Conservation (phyloP, 129 eudicot genomes). For the carrot (Daucus carota) region DH1_v3.0 NC_030389.2:45328001-45328500, state of each 20-base stretch:
- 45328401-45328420: constrained; percentile 59
- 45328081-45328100: constrained; percentile 50
- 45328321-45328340: constrained; percentile 51
- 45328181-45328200: constrained; percentile 54
- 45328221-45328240: constrained; percentile 56
- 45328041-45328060: constrained; percentile 70
- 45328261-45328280: constrained; percentile 60
- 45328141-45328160: constrained; percentile 67
- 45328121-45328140: constrained; percentile 72
- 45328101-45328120: constrained; percentile 55
- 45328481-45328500: constrained; percentile 62
- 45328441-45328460: constrained; percentile 73
- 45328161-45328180: constrained; percentile 51
- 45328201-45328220: constrained; percentile 73
- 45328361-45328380: constrained; percentile 77
- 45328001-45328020: constrained; percentile 61
- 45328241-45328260: constrained; percentile 81
- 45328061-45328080: constrained; percentile 64
- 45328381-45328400: constrained; percentile 57
- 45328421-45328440: constrained; percentile 75
- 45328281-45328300: constrained; percentile 94
- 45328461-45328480: constrained; percentile 63
- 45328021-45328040: constrained; percentile 86
- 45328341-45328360: constrained; percentile 51
- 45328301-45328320: constrained; percentile 63